A percentile compares a stretch with the other conserved stretches of the same genome.
phyloP scores from a whole-genome alignment of 108 stramenopile genomes.

The Licmophora abbreviata region DNA sequence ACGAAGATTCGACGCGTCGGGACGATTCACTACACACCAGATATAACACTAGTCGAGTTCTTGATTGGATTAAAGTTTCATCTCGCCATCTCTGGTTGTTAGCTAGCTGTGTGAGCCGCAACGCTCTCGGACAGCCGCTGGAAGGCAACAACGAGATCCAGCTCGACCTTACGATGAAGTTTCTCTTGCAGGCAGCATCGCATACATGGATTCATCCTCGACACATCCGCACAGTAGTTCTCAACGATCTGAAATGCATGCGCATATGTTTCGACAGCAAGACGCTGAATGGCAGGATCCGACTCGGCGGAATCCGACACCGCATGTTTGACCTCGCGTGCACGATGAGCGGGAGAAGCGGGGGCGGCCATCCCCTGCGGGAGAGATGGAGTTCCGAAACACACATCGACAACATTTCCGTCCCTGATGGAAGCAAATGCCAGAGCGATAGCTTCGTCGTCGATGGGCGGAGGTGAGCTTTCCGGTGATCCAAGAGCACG shows the following conservation, averaged over 20 bases:
- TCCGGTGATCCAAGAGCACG: too few relatives aligned
- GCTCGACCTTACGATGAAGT: constrained; percentile 10
- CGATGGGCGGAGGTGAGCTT: too few relatives aligned
- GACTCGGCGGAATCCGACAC: constrained; percentile 19
- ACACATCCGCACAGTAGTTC: constrained; percentile 12
- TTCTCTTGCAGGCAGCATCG: constrained; percentile 17
- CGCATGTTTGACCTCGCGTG: constrained; percentile 19
- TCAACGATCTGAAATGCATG: constrained; percentile 26
- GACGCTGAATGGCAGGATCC: constrained; percentile 15
- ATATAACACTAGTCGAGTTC: too few relatives aligned
- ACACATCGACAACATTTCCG: constrained; percentile 58
- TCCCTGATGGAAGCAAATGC: constrained; percentile 45
- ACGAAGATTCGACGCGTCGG: not conserved
- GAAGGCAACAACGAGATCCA: not conserved
- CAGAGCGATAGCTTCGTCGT: constrained; percentile 1
- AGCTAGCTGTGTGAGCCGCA: constrained; percentile 4
- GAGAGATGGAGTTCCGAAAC: constrained; percentile 33
- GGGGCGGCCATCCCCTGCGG: constrained; percentile 2
- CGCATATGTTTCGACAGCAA: constrained; percentile 33
- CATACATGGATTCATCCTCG: constrained; percentile 20
- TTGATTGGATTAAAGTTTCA: too few relatives aligned
- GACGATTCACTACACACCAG: not conserved
- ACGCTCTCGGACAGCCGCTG: constrained; percentile 3
- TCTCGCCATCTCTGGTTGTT: too few relatives aligned
- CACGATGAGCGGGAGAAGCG: constrained; percentile 5